Conservation (phyloP, 164 flowering plant species). For the Tetrastigma voinierianum region DNA sequence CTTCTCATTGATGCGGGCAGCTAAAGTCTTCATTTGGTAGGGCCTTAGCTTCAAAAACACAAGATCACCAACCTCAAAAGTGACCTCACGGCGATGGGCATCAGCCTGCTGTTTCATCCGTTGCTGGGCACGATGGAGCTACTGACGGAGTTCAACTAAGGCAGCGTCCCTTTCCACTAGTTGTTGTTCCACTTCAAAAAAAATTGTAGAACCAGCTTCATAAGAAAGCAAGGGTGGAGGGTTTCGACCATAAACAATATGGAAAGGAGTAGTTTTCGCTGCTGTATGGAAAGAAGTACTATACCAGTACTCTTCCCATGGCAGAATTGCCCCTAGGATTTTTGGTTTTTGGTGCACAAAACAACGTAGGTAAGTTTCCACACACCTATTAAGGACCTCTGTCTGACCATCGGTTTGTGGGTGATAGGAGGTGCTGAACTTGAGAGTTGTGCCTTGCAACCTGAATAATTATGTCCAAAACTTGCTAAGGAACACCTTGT, state of each 20-base stretch:
- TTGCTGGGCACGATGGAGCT: background rate
- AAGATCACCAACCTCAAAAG: too few relatives aligned
- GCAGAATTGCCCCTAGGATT: background rate
- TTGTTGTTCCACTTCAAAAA: background rate
- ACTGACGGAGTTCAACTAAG: background rate
- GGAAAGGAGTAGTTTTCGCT: too few relatives aligned
- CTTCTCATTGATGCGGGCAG: too few relatives aligned
- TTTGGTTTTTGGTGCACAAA: background rate
- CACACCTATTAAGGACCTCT: slow-evolving; percentile 3
- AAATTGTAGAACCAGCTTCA: background rate
- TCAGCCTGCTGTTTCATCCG: background rate
- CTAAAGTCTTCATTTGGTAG: too few relatives aligned
- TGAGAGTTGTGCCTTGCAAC: background rate
- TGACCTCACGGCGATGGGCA: too few relatives aligned
- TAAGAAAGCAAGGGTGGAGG: background rate
- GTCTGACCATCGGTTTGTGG: slow-evolving; percentile 2
- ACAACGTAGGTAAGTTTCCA: background rate
- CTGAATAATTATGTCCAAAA: background rate
- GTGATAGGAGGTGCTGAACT: background rate
- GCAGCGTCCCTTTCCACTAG: background rate
- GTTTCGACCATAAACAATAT: too few relatives aligned
- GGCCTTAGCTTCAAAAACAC: too few relatives aligned
- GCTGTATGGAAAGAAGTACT: too few relatives aligned
- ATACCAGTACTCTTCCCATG: background rate
- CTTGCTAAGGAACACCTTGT: background rate